A percentile compares a stretch with the other conserved stretches of the same genome.
Conservation (phyloP, 805 yeast genomes). For the Ogataea haglerorum region DNA sequence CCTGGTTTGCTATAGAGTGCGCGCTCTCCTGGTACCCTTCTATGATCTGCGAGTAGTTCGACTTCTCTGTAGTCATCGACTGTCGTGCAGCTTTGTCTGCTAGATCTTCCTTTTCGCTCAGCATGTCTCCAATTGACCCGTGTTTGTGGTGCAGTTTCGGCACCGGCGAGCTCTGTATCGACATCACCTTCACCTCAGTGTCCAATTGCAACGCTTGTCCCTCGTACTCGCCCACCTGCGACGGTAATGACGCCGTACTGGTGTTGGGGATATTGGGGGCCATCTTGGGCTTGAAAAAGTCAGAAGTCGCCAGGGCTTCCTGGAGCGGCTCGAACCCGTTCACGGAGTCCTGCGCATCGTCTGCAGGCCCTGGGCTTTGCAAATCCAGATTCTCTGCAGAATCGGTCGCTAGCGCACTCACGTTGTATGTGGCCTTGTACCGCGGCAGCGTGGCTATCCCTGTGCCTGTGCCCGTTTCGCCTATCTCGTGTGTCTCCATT, state of each 20-base stretch:
- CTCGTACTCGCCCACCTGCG: conserved; percentile 20
- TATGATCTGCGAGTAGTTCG: conserved; percentile 10
- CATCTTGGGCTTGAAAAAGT: background rate
- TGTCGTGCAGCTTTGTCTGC: background rate
- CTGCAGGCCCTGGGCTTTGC: conserved; percentile 2
- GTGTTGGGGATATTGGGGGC: background rate
- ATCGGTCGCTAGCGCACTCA: conserved; percentile 25
- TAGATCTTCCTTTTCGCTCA: conserved; percentile 3
- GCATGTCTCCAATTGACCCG: conserved; percentile 8
- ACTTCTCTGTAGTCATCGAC: conserved; percentile 7
- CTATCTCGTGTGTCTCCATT: conserved; percentile 7
- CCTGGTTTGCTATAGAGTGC: background rate
- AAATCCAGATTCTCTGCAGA: conserved; percentile 5
- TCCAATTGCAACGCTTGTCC: conserved; percentile 12
- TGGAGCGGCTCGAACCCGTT: conserved; percentile 1
- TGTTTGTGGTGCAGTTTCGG: conserved; percentile 15
- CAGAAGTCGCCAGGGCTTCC: background rate
- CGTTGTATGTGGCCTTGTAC: conserved; percentile 28
- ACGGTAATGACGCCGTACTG: conserved; percentile 6
- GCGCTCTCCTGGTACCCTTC: conserved; percentile 11
- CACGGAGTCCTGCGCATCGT: background rate
- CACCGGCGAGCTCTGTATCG: conserved; percentile 11
- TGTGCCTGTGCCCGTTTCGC: background rate
- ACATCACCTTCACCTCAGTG: conserved; percentile 17
- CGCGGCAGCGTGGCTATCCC: conserved; percentile 24